A percentile compares a stretch with the other conserved stretches of the same genome.
These are phyloP conservation scores for Phytophthora chlamydospora DNA, from an alignment of 352 stramenopile species.

Conservation along the genomic window DNA sequence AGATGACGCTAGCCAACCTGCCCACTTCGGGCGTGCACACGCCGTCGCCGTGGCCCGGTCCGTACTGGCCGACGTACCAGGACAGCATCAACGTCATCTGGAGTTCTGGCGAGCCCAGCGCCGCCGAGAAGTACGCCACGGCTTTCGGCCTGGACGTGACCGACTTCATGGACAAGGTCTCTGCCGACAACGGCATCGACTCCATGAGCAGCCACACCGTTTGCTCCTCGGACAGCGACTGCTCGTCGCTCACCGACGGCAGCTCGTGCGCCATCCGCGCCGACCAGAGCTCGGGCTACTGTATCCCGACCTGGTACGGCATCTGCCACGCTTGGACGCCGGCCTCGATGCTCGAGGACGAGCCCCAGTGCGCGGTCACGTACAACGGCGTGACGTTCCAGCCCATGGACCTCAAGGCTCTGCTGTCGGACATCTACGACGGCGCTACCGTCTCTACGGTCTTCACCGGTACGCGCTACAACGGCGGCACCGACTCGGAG, in stretches of 20 bases:
- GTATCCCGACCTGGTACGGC: slow-evolving; percentile 52
- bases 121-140: slow-evolving; percentile 56
- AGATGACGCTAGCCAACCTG: slow-evolving; percentile 17
- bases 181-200: slow-evolving; percentile 39
- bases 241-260: slow-evolving; percentile 16
- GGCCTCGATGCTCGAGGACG: slow-evolving; percentile 44
- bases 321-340: slow-evolving; percentile 60
- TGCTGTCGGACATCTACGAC: slow-evolving; percentile 52
- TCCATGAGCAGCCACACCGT: slow-evolving; percentile 22
- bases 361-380: slow-evolving; percentile 50
- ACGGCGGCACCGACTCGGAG: slow-evolving; percentile 28
- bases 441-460: slow-evolving; percentile 32
- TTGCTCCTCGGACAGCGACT: slow-evolving; percentile 38
- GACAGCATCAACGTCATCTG: slow-evolving; percentile 62
- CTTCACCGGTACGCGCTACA: slow-evolving; percentile 47
- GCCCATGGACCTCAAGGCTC: slow-evolving; percentile 53
- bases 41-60: slow-evolving; percentile 19
- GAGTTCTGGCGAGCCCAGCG: slow-evolving; percentile 30
- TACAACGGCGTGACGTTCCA: slow-evolving; percentile 57
- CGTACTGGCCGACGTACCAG: slow-evolving; percentile 61
- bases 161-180: slow-evolving; percentile 47
- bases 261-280: slow-evolving; percentile 40
- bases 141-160: slow-evolving; percentile 47
- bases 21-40: slow-evolving; percentile 15
- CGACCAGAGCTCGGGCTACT: slow-evolving; percentile 42